Evolutionary conservation across 2,329 filamentous ascomycete genomes (phyloP), one percentile per base, ranked within the genome.

Genomic region (Colletotrichum tofieldiae): DNA sequence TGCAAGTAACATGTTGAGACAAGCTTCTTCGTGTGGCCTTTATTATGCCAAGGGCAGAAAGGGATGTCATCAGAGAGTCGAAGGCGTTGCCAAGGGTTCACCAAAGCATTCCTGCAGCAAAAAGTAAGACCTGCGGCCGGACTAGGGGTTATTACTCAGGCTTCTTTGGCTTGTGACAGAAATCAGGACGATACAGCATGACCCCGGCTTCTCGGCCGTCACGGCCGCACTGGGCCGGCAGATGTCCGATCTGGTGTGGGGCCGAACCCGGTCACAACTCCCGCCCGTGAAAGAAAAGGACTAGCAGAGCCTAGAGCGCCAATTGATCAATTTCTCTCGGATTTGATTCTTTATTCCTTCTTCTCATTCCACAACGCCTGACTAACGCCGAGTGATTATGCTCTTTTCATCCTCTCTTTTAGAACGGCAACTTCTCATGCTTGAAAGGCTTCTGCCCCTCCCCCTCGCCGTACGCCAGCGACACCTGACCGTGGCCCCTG

Each of bases 401-500:
- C 45, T 41, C 35, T 39, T 51, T 14, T 5, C 29, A 64, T 26
- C 60, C 56, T 67, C 18, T 9, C 14, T 39, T 66, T 77, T 79
- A 86, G 56, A 88, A 62, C 23, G n/a, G 82, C 76, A 90, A 73
- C 71, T 79, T 85, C 81, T 92, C 87, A 77, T 92, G 90, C 82
- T 89, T 87, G 80, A 87, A 92, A 6, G 80, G 80, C 78, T 84
- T 88, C 84, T 90, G 86, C 23, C 89, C 89, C 72, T 89, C 86
- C 2, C 89, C 90, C 68, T 90, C 88, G 14, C 90, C 90, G 74
- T 98, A 98, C 66, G 90, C 91, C 0, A 89, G 89, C 29, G 94
- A 94, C n/a, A 92, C 87, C 76, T 99, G 96, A 12, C 95, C 96
- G 71, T 90, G 86, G 0, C 96, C 96, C 47, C 93, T 87, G 74